phyloP scores from a whole-genome alignment of 106 monocot genomes.

The Dioscorea dumetorum region DNA sequence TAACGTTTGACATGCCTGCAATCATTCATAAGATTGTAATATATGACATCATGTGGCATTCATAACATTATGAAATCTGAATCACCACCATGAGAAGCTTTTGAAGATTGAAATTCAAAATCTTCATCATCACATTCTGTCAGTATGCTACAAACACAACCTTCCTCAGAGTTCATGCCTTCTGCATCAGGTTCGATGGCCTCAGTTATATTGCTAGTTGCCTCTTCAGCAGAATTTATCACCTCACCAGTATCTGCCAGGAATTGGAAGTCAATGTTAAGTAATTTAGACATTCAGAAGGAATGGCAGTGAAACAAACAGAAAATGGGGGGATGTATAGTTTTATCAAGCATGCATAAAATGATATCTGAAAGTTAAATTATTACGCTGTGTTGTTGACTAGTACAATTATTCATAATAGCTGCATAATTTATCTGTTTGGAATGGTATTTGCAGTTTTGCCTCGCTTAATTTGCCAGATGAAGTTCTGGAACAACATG shows the following conservation, averaged over 20 bases:
- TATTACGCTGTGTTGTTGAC: not conserved
- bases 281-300: not conserved
- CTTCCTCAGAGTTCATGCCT: slow-evolving; percentile 20
- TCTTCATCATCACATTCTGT: slow-evolving; percentile 23
- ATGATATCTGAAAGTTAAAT: not conserved
- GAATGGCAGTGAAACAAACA: not conserved
- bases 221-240: slow-evolving; percentile 24
- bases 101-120: slow-evolving; percentile 42
- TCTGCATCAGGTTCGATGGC: slow-evolving; percentile 14
- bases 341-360: not conserved
- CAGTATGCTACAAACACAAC: slow-evolving; percentile 14
- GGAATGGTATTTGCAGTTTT: not conserved
- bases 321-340: not conserved
- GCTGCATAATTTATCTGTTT: not conserved
- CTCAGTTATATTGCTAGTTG: not conserved
- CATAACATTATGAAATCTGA: not conserved
- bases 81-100: slow-evolving; percentile 48
- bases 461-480: too few relatives aligned
- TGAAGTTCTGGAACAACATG: too few relatives aligned
- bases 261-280: not conserved
- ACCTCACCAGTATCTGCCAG: slow-evolving; percentile 51
- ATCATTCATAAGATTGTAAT: slow-evolving; percentile 1
- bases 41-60: not conserved
- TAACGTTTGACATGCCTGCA: slow-evolving; percentile 24
- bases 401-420: not conserved